phyloP scores from a whole-genome alignment of 2,329 filamentous ascomycete genomes.

The Claviceps spartinae region DNA sequence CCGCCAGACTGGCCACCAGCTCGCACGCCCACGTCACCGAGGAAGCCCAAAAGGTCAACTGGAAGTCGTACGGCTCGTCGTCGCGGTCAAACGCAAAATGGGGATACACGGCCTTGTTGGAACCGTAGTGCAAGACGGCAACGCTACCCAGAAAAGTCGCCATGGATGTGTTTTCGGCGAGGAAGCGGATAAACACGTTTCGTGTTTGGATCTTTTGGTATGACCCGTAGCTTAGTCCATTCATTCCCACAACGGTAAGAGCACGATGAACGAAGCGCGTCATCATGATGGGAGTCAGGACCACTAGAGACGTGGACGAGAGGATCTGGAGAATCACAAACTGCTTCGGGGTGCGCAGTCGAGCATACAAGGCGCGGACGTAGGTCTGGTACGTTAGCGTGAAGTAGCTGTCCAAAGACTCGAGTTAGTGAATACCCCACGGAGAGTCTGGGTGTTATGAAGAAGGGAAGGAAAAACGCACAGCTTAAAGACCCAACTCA shows the following conservation, averaged over 20 bases:
- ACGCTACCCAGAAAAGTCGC: slow-evolving; percentile 53
- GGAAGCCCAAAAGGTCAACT: slow-evolving; percentile 49
- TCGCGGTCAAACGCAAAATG: slow-evolving; percentile 50
- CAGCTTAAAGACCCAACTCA: slow-evolving; percentile 60
- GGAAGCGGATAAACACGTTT: slow-evolving; percentile 53
- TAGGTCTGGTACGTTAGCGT: slow-evolving; percentile 60
- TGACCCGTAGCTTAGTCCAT: slow-evolving; percentile 43
- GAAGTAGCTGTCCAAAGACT: slow-evolving; percentile 36
- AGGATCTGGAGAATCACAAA: slow-evolving; percentile 53
- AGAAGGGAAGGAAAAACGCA: slow-evolving; percentile 21
- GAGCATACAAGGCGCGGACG: slow-evolving; percentile 54
- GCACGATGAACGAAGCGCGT: slow-evolving; percentile 43
- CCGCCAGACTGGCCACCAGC: slow-evolving; percentile 45
- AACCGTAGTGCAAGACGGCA: slow-evolving; percentile 51
- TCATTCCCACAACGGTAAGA: slow-evolving; percentile 39
- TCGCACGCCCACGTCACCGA: slow-evolving; percentile 55
- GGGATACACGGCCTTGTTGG: slow-evolving; percentile 54
- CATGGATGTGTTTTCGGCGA: slow-evolving; percentile 57
- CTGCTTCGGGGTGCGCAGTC: slow-evolving; percentile 49
- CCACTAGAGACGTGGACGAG: slow-evolving; percentile 48
- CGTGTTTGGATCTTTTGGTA: slow-evolving; percentile 54
- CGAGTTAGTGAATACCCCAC: slow-evolving; percentile 1
- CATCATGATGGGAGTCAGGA: slow-evolving; percentile 52
- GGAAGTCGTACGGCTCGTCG: slow-evolving; percentile 43
- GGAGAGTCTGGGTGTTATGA: background rate